Base-by-base conservation (phyloP, 345 rosid species). In the Eucalyptus tenuipes region DNA sequence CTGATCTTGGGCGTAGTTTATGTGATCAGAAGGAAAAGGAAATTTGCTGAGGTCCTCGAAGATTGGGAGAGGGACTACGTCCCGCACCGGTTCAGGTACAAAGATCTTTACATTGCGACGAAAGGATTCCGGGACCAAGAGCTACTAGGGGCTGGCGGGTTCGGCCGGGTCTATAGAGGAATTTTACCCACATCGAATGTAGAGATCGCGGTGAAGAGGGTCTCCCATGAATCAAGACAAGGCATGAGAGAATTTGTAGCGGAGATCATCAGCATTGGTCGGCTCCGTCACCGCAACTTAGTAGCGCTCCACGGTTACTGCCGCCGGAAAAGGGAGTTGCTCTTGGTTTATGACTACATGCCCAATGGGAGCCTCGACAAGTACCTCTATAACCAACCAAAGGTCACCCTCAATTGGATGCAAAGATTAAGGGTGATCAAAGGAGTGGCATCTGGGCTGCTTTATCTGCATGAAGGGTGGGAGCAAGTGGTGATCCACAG, bases 141-240 rank as follows among this genome's bases (percentile, higher is more conserved):
- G 64, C 66, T 95, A n/a, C 49, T 96, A 48, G 99, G 99, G 2
- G 40, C 61, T 1, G 98, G 99, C 1, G 98, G 99, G 66, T 95
- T 95, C 25, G 98, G 99, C 3, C 87, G 89, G 37, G 99, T 96
- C 13, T 96, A 95, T 49, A 92, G 88, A 93, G 97, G 99, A 13
- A 79, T 89, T 7, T 80, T 97, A 3, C 96, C 94, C 2, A 89
- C 16, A 37, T 89, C 94, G 10, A 94, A 94, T 80, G 12, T 88
- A 3, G 93, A 93, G 81, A 88, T 97, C 48, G 99, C 98, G 1
- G 97, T 97, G 84, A 97, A 97, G 89, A 93, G 92, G 88, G 90
- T 97, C 49, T 95, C 95, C 2, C 97, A 97, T 66, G 94, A 94
- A 68, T 93, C 97, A 1, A 90, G 91, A 86, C 97, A 95, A 81